Evolutionary conservation across 1,139 yeast genomes (phyloP), one percentile per base, ranked within the genome.

Genomic region (Yamadazyma blattariae): DNA sequence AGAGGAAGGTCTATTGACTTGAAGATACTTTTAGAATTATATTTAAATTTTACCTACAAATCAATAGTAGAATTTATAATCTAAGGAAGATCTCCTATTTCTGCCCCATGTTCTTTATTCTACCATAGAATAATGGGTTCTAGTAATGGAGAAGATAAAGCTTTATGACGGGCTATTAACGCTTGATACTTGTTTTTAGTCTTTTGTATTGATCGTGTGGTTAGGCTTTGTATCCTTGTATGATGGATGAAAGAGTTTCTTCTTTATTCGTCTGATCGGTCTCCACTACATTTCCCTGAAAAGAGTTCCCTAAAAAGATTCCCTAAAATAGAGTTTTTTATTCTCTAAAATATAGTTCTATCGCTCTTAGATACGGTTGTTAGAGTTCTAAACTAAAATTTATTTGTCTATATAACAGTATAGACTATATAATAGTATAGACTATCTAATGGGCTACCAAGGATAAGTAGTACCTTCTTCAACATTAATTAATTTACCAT

Each of bases 141-240:
- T 79, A 59, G 45, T 77, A 51, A 71, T 61, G 86, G 87, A 79
- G 86, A 65, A 79, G 77, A 79, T 41, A 40, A 75, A 77, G 84
- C 84, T 65, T 58, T 56, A 42, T 47, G 52, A 59, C 27, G 56
- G 61, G 35, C 42, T 49, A 40, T 46, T 55, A 49, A 53, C 59
- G 51, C 52, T 65, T 67, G 73, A 67, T 65, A 64, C 72, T 56
- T 56, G 61, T 57, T 44, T 43, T 43, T 45, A 47, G 47, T 38
- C 44, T 52, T 51, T 59, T 61, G 51, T 50, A 46, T 45, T 61
- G 73, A 65, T 64, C 74, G 70, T 65, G 74, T 57, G 71, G 60
- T 41, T 37, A 40, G 48, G 36, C 32, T 41, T 53, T 50, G 51
- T 37, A 45, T 50, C 64, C 49, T 48, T 41, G 66, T 37, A 53